Percentiles rank a stretch among this genome's conserved stretches.
Conservation (phyloP, 257 asterid species). For the Salvia hispanica region DNA sequence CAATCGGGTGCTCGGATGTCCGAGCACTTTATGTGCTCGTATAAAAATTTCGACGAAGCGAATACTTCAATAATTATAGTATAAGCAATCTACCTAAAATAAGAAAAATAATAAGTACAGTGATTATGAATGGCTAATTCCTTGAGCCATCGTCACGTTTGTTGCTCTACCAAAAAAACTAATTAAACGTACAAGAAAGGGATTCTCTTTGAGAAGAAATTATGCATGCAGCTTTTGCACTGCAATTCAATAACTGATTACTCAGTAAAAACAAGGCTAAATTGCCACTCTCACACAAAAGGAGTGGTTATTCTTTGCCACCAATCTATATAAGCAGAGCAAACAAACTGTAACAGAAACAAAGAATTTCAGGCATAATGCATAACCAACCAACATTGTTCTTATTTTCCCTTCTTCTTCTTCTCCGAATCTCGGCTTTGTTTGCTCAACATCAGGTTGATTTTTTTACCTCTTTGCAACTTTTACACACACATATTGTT, state of each 20-base stretch:
- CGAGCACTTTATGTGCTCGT: too few relatives aligned
- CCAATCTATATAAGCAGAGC: neutral
- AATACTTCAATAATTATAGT: too few relatives aligned
- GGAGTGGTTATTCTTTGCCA: neutral
- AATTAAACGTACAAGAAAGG: neutral
- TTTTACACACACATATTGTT: too few relatives aligned
- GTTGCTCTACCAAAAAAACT: neutral
- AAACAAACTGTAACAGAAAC: neutral
- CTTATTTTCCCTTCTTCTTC: slow-evolving; percentile 2
- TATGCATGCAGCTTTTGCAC: neutral
- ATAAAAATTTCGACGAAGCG: too few relatives aligned
- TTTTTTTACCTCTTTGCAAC: neutral
- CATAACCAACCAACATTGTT: neutral
- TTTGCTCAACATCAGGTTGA: slow-evolving; percentile 22
- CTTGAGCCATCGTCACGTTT: neutral
- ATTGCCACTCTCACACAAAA: neutral
- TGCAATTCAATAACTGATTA: neutral
- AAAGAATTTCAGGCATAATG: slow-evolving; percentile 7
- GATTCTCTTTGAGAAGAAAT: neutral
- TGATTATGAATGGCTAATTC: neutral
- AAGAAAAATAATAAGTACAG: too few relatives aligned
- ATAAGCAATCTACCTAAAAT: too few relatives aligned
- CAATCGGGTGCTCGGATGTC: too few relatives aligned
- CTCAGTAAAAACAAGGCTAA: neutral
- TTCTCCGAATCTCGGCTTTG: slow-evolving; percentile 2